Conservation (phyloP, 2,329 filamentous ascomycete species). For the Colletotrichum falcatum region DNA sequence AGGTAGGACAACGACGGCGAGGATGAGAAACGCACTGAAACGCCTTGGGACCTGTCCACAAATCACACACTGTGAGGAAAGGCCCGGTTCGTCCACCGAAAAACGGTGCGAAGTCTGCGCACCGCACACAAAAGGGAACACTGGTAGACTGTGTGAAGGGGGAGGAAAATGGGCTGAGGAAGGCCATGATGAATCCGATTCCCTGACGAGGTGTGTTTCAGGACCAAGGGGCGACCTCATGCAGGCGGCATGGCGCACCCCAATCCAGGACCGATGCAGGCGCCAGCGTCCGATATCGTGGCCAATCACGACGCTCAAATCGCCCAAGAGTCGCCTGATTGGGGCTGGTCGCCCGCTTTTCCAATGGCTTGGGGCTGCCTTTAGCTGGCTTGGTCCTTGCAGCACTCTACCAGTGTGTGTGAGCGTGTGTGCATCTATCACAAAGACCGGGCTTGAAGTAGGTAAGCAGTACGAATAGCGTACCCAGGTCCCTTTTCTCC, state of each 20-base stretch:
- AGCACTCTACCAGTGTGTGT: not conserved
- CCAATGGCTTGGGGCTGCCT: conserved; percentile 29
- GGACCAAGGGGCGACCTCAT: conserved; percentile 36
- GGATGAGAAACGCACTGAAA: conserved; percentile 41
- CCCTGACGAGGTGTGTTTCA: conserved; percentile 40
- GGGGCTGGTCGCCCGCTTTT: conserved; percentile 33
- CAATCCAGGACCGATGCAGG: conserved; percentile 26
- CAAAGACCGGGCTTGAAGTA: not conserved
- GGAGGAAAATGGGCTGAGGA: conserved; percentile 23
- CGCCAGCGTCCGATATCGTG: conserved; percentile 1
- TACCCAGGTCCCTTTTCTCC: not conserved
- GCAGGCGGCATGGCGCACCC: conserved; percentile 32
- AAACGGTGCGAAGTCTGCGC: conserved; percentile 17
- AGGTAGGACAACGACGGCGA: conserved; percentile 32
- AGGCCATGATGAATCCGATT: conserved; percentile 39
- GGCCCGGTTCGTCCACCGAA: not conserved
- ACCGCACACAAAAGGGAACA: not conserved
- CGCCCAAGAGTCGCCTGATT: conserved; percentile 38
- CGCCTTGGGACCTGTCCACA: conserved; percentile 28
- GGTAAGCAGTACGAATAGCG: not conserved
- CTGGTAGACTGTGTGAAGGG: conserved; percentile 17
- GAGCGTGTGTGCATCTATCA: not conserved
- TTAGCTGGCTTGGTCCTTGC: conserved; percentile 29
- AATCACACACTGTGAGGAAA: conserved; percentile 23
- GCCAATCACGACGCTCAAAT: conserved; percentile 32